Evolutionary conservation across 2,329 filamentous ascomycete genomes (phyloP).

Genomic region (Colletotrichum navitas): DNA sequence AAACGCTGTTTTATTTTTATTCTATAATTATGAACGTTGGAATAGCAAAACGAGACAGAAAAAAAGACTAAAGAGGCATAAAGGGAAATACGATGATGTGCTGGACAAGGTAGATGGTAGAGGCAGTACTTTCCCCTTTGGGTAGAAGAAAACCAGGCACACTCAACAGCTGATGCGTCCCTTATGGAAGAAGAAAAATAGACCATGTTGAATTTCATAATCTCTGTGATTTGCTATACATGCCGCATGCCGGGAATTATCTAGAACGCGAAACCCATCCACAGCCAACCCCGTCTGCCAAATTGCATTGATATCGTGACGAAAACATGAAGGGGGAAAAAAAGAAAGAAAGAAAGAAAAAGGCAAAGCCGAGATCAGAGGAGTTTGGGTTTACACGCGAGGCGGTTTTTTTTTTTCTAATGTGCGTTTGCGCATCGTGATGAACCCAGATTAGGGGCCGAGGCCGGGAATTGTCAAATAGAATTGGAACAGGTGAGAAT

Average conservation of each 20-base stretch:
- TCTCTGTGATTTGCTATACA: constrained; percentile 16
- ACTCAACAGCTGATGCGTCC: constrained; percentile 3
- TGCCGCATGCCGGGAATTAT: constrained; percentile 31
- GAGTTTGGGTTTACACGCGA: background rate
- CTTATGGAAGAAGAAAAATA: background rate
- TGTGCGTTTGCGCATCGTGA: background rate
- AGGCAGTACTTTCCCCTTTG: background rate
- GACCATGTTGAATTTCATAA: background rate
- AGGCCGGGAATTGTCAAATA: constrained; percentile 19
- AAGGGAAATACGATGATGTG: background rate
- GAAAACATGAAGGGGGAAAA: too few relatives aligned
- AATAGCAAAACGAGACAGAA: background rate
- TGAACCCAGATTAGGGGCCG: constrained; percentile 32
- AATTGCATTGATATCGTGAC: constrained; percentile 38
- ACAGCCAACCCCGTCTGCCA: background rate
- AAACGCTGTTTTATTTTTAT: too few relatives aligned
- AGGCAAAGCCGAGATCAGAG: background rate
- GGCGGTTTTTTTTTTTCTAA: background rate
- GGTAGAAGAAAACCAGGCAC: background rate
- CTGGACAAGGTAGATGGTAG: background rate
- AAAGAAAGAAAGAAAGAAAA: background rate
- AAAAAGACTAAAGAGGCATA: background rate
- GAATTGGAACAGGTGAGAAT: background rate
- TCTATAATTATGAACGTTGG: background rate
- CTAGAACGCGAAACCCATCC: constrained; percentile 16